Evolutionary conservation across 495 filamentous ascomycete species (phyloP).

Genomic region (Aspergillus egyptiacus): DNA sequence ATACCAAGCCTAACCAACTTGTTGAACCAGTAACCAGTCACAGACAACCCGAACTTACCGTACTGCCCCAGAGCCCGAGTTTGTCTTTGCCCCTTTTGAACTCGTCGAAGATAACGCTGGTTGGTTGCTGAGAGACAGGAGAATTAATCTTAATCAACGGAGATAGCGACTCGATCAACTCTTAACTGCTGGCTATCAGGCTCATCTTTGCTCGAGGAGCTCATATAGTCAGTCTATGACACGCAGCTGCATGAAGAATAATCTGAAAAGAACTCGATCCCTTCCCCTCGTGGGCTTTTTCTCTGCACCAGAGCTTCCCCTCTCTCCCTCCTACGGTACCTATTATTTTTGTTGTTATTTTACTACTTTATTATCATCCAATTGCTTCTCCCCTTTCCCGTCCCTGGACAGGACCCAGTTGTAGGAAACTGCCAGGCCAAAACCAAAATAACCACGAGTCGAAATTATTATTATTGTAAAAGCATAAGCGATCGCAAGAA

Average conservation of each 20-base stretch:
- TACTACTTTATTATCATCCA: no score
- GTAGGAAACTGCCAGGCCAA: neutral
- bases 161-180: neutral
- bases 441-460: neutral
- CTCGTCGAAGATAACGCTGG: slow-evolving; percentile 13
- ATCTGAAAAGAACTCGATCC: slow-evolving; percentile 3
- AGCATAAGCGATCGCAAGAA: neutral
- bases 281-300: slow-evolving; percentile 18
- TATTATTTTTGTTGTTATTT: no score
- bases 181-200: no score
- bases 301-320: slow-evolving; percentile 9
- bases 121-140: slow-evolving; percentile 22
- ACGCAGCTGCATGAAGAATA: slow-evolving; percentile 21
- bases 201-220: no score
- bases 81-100: slow-evolving; percentile 21
- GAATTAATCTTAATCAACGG: slow-evolving; percentile 18
- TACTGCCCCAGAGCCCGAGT: slow-evolving; percentile 13
- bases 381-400: slow-evolving; percentile 2
- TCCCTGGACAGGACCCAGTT: neutral
- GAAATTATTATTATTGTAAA: neutral
- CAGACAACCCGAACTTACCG: slow-evolving; percentile 4
- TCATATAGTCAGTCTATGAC: slow-evolving; percentile 14
- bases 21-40: slow-evolving; percentile 1
- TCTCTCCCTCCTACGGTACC: neutral
- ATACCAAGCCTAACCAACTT: no score